phyloP scores from a whole-genome alignment of 176 grass and related monocot species.

The Musa troglodytarum region DNA sequence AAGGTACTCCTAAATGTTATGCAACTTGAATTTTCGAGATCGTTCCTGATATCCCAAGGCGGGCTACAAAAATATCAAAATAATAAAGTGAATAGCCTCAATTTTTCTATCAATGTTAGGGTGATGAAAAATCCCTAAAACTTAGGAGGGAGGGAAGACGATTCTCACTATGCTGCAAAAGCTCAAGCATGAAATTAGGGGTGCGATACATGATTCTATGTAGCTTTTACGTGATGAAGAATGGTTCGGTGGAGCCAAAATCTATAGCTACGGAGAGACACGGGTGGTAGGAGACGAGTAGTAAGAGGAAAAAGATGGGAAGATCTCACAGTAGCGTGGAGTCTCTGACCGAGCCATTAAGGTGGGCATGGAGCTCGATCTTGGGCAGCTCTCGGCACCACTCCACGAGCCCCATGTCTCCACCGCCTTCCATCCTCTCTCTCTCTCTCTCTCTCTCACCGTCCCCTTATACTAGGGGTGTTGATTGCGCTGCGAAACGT shows the following conservation, averaged over 20 bases:
- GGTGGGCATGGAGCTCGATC: constrained; percentile 95
- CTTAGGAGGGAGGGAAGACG: not conserved
- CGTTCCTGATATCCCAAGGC: not conserved
- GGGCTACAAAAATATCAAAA: not conserved
- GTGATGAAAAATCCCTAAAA: not conserved
- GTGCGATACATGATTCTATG: not conserved
- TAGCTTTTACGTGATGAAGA: too few relatives aligned
- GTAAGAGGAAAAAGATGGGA: constrained; percentile 2
- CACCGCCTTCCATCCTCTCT: constrained; percentile 21
- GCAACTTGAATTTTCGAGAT: not conserved
- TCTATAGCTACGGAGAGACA: not conserved
- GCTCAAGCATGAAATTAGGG: not conserved
- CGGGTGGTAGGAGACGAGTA: not conserved
- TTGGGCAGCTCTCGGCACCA: constrained; percentile 84
- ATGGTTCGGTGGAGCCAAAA: not conserved
- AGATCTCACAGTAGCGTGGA: constrained; percentile 81
- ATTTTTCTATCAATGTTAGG: too few relatives aligned
- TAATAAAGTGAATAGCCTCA: not conserved
- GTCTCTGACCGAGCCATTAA: constrained; percentile 89
- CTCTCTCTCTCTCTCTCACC: constrained; percentile 7
- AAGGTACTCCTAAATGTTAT: not conserved
- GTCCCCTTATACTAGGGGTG: not conserved
- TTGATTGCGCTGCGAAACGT: not conserved
- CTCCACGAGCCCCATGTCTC: constrained; percentile 42
- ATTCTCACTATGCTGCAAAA: not conserved